Evolutionary conservation across 805 yeast species (phyloP).

Genomic region (Candida montana): DNA sequence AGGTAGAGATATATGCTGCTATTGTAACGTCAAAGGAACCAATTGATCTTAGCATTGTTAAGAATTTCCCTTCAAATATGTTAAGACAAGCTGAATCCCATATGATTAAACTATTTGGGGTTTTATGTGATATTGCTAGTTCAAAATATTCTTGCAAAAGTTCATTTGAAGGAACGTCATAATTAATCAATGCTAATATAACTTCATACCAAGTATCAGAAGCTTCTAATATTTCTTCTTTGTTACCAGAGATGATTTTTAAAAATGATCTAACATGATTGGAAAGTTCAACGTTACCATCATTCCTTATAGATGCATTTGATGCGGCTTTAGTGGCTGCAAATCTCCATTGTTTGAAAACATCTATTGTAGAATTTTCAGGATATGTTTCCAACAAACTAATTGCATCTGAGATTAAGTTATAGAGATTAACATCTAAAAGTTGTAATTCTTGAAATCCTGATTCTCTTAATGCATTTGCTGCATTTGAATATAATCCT

Average conservation of each 20-base stretch:
- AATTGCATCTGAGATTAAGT: conserved; percentile 29
- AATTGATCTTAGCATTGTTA: conserved; percentile 52
- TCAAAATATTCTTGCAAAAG: conserved; percentile 37
- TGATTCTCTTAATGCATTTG: conserved; percentile 39
- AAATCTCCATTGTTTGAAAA: conserved; percentile 34
- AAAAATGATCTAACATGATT: conserved; percentile 29
- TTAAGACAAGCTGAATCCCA: conserved; percentile 57
- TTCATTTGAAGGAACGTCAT: conserved; percentile 49
- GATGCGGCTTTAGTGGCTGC: conserved; percentile 22
- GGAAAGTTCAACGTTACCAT: conserved; percentile 15
- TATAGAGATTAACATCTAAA: conserved; percentile 20
- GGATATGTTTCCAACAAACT: conserved; percentile 34
- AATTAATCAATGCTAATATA: conserved; percentile 49
- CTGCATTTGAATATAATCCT: conserved; percentile 57
- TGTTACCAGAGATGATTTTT: conserved; percentile 32
- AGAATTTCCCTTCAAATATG: conserved; percentile 48
- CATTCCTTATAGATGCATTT: conserved; percentile 21
- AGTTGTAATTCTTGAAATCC: conserved; percentile 35
- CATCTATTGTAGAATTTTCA: conserved; percentile 22
- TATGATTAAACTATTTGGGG: conserved; percentile 33
- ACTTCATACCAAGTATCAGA: conserved; percentile 68
- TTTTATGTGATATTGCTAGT: conserved; percentile 28
- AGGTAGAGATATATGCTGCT: conserved; percentile 54
- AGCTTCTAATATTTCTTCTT: conserved; percentile 41
- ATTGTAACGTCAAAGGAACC: conserved; percentile 59